Evolutionary conservation across 139 green algal species (phyloP), one percentile per base, ranked within the genome.

Genomic region (Choricystis sp.): DNA sequence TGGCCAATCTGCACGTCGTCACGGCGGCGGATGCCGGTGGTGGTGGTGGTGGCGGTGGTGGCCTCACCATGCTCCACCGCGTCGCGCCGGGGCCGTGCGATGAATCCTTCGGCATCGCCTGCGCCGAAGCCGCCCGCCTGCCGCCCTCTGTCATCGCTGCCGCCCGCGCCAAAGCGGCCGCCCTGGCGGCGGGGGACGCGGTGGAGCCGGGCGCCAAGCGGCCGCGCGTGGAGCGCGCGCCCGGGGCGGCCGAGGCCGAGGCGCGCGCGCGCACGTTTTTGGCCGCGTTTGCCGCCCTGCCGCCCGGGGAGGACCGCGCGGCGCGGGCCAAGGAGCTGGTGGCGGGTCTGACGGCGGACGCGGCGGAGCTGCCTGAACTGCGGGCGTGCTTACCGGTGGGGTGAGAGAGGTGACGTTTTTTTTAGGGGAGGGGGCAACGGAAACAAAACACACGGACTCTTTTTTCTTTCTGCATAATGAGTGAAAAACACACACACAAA

Each of bases 21-120:
- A 84, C 85, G 3, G 67, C 74, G 29, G 79, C 90, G 3, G 83
- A 94, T 31, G 56, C 68, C 29, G 64, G 77, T 20, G 29, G 64
- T 66, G 71, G 79, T 65, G 24, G 71, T 24, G 0, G 63, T 69
- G 1, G 56, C 66, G 29, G 61, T 73, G 24, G 72, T 71, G 56
- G 67, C 68, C 81, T 98, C 2, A 94, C 89, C 24, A 96, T 98
- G 89, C 79, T 96, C 29, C 97, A 96, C 79, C 73, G 87, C 61
- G 75, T 86, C 19, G 56, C 70, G 19, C 61, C 83, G 9, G 91
- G 92, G 19, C 74, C 87, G 3, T 96, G 85, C 72, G 89, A 96
- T 68, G 79, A 95, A 74, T 93, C 83, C 5, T 97, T 97, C 64
- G 92, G 90, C 28, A 94, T 98, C 60, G 81, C 94, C 56, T 87